Base-by-base conservation (phyloP, 1,284 basidiomycete species). In the Chalciporus sp. region DNA sequence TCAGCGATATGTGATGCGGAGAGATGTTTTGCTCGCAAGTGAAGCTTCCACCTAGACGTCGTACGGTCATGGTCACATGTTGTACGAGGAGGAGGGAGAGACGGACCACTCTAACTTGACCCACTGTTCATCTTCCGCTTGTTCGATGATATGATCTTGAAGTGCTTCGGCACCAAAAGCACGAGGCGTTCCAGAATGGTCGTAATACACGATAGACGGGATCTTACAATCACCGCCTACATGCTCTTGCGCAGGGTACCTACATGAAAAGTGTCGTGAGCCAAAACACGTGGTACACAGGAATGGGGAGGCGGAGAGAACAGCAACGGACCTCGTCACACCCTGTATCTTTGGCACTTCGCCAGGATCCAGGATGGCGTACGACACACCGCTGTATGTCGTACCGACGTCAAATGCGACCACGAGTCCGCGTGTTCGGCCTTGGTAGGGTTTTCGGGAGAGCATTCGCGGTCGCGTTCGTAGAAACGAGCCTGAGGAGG, bases 31-130 rank as follows among this genome's bases (percentile, higher is more conserved):
- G 79, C 77, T 1, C 78, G 75, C 3, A 85, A 65, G 58, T 83
- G 76, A 0, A 85, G 64, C 61, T 85, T 85, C 72, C 83, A 85
- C 83, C 83, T 85, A 19, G n/a, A n/a, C 16, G 40, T 33, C 3
- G 16, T n/a, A 6, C n/a, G n/a, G n/a, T n/a, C n/a, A n/a, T n/a
- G 23, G 23, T 23, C 23, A 23, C 23, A 6, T 23, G 23, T 23
- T 23, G 3, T 3, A 6, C 6, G 23, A 23, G 23, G 27, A 29
- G 20, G 23, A 20, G 20, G 10, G 27, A 7, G 20, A 23, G 4
- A 42, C 53, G 58, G 57, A 82, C 83, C 82, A 85, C 65, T 81
- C 77, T 0, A 79, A 75, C 35, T 74, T 79, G 7, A 71, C 61
- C 71, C 78, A 78, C 6, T 72, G 67, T 47, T 80, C 72, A 4